Evolutionary conservation across 2,329 filamentous ascomycete genomes (phyloP).

Genomic region (Aspergillus unguis): DNA sequence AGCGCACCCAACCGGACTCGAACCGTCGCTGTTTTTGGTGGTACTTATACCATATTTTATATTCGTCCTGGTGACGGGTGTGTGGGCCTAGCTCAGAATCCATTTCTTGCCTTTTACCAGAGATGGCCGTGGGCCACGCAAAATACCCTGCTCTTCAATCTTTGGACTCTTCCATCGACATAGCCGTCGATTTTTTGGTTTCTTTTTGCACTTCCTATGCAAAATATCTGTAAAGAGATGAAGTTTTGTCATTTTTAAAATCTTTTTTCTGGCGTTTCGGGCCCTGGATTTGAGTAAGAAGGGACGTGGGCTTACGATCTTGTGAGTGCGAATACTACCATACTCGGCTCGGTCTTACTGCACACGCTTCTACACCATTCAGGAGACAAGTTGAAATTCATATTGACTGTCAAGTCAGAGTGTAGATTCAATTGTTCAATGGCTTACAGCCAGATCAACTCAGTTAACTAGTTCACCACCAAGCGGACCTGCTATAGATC

Average conservation of each 20-base stretch:
- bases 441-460: conserved; percentile 9
- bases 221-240: too few species aligned
- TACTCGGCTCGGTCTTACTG: background rate
- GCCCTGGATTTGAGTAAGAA: background rate
- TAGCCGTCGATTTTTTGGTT: conserved; percentile 43
- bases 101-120: conserved; percentile 79
- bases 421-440: conserved; percentile 16
- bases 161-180: conserved; percentile 53
- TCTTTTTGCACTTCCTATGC: conserved; percentile 17
- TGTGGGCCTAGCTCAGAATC: conserved; percentile 59
- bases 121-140: conserved; percentile 68
- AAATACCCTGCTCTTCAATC: conserved; percentile 58
- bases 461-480: conserved; percentile 12
- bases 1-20: background rate
- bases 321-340: conserved; percentile 6
- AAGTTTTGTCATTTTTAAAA: too few species aligned
- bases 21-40: background rate
- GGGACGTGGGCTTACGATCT: background rate
- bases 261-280: background rate
- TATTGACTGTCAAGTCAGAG: conserved; percentile 8
- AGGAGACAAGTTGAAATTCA: background rate
- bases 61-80: background rate
- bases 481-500: conserved; percentile 1
- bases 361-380: background rate
- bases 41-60: background rate